A percentile compares a stretch with the other conserved stretches of the same genome.
Evolutionary conservation across 208 protist species (phyloP).

Genomic region (Trichomonas vaginalis): DNA sequence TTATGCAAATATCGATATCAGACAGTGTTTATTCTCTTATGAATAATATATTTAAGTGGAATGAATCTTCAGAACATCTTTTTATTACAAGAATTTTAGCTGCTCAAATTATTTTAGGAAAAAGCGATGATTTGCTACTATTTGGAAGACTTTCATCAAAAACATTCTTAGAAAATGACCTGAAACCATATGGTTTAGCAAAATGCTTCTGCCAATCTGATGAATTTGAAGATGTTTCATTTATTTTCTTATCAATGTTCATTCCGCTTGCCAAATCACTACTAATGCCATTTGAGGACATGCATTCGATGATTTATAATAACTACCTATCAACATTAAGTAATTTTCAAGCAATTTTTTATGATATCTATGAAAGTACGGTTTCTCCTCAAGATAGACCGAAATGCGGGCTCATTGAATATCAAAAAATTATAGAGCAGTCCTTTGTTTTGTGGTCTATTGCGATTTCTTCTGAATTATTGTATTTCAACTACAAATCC

Average conservation of each 20-base stretch:
- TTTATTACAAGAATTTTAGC: neutral
- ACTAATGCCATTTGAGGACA: neutral
- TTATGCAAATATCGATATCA: neutral
- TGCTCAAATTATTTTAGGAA: neutral
- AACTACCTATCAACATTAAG: neutral
- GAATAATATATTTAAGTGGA: neutral
- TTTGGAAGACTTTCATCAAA: neutral
- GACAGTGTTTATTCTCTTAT: neutral
- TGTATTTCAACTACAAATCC: neutral
- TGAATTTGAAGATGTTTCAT: neutral
- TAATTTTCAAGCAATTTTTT: neutral
- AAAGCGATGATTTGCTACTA: neutral
- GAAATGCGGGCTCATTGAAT: neutral
- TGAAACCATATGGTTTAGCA: neutral
- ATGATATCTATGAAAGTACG: neutral
- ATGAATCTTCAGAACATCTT: neutral
- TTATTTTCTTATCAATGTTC: neutral
- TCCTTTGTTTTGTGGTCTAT: neutral
- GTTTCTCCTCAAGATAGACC: neutral
- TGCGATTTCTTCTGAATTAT: neutral
- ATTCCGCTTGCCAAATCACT: neutral
- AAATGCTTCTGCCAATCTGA: neutral
- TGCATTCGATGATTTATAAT: neutral
- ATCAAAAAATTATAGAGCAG: neutral
- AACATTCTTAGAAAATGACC: neutral